Base-by-base conservation (phyloP, 768 basidiomycete genomes). In the Lactarius sp. region DNA sequence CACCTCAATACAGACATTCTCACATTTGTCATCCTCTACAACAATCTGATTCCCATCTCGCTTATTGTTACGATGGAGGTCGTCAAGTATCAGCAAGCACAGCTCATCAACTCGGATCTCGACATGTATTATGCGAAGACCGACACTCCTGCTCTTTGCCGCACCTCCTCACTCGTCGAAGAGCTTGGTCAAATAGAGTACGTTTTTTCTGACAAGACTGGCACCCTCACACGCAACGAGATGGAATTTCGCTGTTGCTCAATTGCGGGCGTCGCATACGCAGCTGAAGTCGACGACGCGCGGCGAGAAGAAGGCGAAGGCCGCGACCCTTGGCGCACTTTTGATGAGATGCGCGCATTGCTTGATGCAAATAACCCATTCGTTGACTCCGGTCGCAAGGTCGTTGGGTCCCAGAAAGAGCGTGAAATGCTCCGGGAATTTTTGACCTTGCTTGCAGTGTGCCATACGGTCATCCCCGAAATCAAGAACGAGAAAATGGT, bases 31-130 rank as follows among this genome's bases (percentile, higher is more conserved):
- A 96, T 99, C 74, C 81, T 98, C 46, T 98, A 98, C 81, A 98
- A 98, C 79, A 99, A 98, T 77, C 82, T 99, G 69, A 98, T 99
- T 65, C 96, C 96, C 4, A 99, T 99, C 71, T 98, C 96, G 60
- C 86, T 99, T 69, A 96, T 98, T 70, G 97, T 99, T 69, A 98
- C 97, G 4, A 98, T 98, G 90, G 97, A 99, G 78, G 90, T 98
- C 39, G 97, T 99, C 77, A 98, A 98, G 74, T 98, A 89, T 71
- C 94, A 97, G 73, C 97, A 98, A 77, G 95, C 97, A 1, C 89
- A 92, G 41, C 82, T 98, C 57, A 99, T 99, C 80, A 99, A 98
- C 74, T 94, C 85, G 31, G 97, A 96, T 75, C 84, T 96, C 56
- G 97, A 99, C 77, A 98, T 99, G 96, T 99, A 99, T 76, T 89